phyloP scores from a whole-genome alignment of 2,329 filamentous ascomycete species.

The Pestalotiopsis sp. region DNA sequence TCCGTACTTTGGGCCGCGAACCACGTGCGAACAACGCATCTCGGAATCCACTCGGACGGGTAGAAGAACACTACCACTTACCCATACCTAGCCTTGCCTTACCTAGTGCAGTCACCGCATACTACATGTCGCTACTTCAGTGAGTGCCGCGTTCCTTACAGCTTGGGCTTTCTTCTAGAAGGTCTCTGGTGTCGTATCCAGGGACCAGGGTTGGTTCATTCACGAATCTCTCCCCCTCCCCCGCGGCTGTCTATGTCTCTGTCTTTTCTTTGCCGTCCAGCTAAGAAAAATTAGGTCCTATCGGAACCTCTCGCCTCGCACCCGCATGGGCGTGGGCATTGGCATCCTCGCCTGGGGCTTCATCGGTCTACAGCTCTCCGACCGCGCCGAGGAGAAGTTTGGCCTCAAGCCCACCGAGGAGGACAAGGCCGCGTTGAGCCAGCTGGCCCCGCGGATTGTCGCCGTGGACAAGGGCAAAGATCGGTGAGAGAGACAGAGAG shows the following conservation, averaged over 20 bases:
- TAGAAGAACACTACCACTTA: not conserved
- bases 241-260: not conserved
- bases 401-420: constrained; percentile 72
- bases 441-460: constrained; percentile 62
- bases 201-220: not conserved
- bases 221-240: not conserved
- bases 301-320: constrained; percentile 69
- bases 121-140: constrained; percentile 6
- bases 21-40: constrained; percentile 8
- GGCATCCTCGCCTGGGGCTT: constrained; percentile 77
- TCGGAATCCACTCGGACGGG: not conserved
- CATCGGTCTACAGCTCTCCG: constrained; percentile 72
- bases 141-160: not conserved
- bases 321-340: constrained; percentile 71
- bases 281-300: constrained; percentile 56
- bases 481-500: constrained; percentile 11
- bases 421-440: constrained; percentile 69
- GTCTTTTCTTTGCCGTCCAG: not conserved
- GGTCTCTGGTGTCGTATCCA: not conserved
- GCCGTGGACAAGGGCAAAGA: constrained; percentile 53
- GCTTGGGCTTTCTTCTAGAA: constrained; percentile 3
- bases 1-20: constrained; percentile 1
- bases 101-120: not conserved
- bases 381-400: constrained; percentile 72
- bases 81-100: not conserved